Percentiles rank a stretch among this genome's conserved stretches.
Conservation (phyloP, 2,329 filamentous ascomycete species). For the Colletotrichum chrysophilum region DNA sequence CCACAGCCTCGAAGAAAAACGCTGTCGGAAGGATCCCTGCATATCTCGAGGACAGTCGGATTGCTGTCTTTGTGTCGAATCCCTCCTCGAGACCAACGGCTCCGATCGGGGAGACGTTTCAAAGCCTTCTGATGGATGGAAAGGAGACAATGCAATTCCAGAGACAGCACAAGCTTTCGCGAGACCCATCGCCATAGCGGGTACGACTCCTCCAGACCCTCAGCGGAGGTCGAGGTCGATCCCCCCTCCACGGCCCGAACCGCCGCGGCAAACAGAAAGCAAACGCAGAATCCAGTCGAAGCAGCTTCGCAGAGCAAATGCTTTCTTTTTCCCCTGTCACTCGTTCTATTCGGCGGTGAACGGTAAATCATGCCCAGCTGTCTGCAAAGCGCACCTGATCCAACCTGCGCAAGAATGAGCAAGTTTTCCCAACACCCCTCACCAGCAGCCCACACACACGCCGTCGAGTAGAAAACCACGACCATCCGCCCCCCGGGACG, state of each 20-base stretch:
- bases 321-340: background rate
- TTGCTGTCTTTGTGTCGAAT: too few relatives aligned
- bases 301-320: background rate
- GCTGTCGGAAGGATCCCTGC: background rate
- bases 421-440: constrained; percentile 11
- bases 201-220: background rate
- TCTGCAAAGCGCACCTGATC: background rate
- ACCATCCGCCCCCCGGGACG: background rate
- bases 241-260: background rate
- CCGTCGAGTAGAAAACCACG: background rate
- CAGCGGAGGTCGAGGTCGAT: background rate
- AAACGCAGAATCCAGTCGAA: background rate
- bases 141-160: background rate
- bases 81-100: background rate
- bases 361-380: background rate
- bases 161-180: background rate
- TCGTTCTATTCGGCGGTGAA: background rate
- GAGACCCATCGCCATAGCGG: background rate
- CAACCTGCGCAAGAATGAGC: constrained; percentile 20
- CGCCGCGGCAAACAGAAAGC: background rate
- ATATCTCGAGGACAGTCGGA: background rate
- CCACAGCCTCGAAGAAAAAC: background rate
- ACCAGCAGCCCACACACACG: background rate
- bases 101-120: background rate
- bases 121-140: background rate